A percentile compares a stretch with the other conserved stretches of the same genome.
phyloP scores from a whole-genome alignment of 805 yeast species.

The Yueomyces sp. region DNA sequence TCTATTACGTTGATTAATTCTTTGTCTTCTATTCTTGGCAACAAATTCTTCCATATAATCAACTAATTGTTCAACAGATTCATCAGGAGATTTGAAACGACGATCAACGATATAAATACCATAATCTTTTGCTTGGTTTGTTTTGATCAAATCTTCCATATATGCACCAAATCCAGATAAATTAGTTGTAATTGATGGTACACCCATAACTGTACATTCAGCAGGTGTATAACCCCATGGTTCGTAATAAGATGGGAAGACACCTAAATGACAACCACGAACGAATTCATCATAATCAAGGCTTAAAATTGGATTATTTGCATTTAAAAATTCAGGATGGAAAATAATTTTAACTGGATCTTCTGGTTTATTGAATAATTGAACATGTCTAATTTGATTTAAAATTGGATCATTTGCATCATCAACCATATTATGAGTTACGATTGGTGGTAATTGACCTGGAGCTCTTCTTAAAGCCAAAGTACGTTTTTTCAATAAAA shows the following conservation, averaged over 20 bases:
- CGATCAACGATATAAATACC: conserved; percentile 96
- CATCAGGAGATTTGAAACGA: conserved; percentile 83
- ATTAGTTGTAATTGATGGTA: conserved; percentile 93
- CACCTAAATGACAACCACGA: conserved; percentile 95
- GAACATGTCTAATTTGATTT: conserved; percentile 83
- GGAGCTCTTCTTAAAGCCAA: conserved; percentile 68
- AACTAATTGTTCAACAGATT: conserved; percentile 79
- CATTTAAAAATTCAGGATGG: conserved; percentile 94
- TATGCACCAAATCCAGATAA: conserved; percentile 95
- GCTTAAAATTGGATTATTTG: conserved; percentile 86
- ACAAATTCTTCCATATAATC: conserved; percentile 84
- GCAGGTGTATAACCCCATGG: conserved; percentile 99
- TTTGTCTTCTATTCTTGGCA: conserved; percentile 83
- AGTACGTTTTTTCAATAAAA: conserved; percentile 79
- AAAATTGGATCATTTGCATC: conserved; percentile 84
- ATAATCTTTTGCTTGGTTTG: conserved; percentile 66
- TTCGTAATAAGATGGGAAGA: conserved; percentile 95
- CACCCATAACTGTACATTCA: conserved; percentile 99
- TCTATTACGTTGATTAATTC: conserved; percentile 95
- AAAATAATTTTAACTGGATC: conserved; percentile 91
- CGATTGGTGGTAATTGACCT: conserved; percentile 83
- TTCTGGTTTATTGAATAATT: conserved; percentile 75
- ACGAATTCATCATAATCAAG: conserved; percentile 95
- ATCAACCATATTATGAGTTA: conserved; percentile 92
- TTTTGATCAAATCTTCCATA: conserved; percentile 95